phyloP scores from a whole-genome alignment of 2,329 filamentous ascomycete species.

The Diaporthe australafricana region DNA sequence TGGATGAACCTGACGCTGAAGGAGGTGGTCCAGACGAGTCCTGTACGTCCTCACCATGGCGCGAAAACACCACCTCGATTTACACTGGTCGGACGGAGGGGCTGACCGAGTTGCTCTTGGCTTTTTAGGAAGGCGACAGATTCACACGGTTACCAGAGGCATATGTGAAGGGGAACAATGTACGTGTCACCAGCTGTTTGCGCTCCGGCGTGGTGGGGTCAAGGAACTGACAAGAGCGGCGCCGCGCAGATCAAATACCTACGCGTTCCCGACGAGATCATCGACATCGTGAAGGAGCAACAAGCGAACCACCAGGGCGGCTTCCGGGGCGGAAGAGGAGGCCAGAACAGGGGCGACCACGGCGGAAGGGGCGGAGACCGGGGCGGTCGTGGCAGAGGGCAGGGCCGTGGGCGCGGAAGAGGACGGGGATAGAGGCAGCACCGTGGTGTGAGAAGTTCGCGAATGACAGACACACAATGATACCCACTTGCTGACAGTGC shows the following conservation, averaged over 20 bases:
- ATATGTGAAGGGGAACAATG: slow-evolving; percentile 97
- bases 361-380: slow-evolving; percentile 67
- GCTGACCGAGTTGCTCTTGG: slow-evolving; percentile 25
- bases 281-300: slow-evolving; percentile 93
- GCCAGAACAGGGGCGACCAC: slow-evolving; percentile 66
- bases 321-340: slow-evolving; percentile 74
- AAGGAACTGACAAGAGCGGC: slow-evolving; percentile 27
- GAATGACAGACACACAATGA: slow-evolving; percentile 29
- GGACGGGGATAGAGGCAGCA: slow-evolving; percentile 34
- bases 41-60: slow-evolving; percentile 60
- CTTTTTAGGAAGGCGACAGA: slow-evolving; percentile 85
- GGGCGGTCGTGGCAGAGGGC: slow-evolving; percentile 57
- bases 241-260: slow-evolving; percentile 91
- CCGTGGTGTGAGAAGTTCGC: slow-evolving; percentile 6
- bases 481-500: slow-evolving; percentile 23
- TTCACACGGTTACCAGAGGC: slow-evolving; percentile 93
- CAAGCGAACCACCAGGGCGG: slow-evolving; percentile 74
- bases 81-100: not conserved
- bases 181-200: slow-evolving; percentile 58
- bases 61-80: not conserved
- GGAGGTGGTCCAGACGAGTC: slow-evolving; percentile 96
- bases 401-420: slow-evolving; percentile 53
- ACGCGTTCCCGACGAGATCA: slow-evolving; percentile 94
- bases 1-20: slow-evolving; percentile 99
- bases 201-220: slow-evolving; percentile 9